Evolutionary conservation across 2,329 filamentous ascomycete species (phyloP).

Genomic region (Paecilomyces niveus): DNA sequence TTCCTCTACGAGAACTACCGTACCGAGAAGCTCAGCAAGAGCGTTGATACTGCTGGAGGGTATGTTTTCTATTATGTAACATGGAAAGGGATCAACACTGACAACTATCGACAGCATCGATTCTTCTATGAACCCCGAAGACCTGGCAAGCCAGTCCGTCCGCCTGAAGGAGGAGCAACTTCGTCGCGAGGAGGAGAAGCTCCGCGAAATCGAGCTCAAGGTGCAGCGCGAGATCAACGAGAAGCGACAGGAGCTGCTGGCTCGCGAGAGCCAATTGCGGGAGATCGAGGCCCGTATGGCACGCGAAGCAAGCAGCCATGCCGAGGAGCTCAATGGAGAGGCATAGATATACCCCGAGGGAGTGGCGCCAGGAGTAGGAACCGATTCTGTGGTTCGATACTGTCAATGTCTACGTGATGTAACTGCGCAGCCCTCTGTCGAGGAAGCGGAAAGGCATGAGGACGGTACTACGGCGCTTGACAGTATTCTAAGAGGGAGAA

Average conservation of each 20-base stretch:
- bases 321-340: constrained; percentile 28
- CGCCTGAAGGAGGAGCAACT: constrained; percentile 99
- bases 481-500: constrained; percentile 19
- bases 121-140: constrained; percentile 95
- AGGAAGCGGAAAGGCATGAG: constrained; percentile 3
- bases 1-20: constrained; percentile 99
- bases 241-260: constrained; percentile 96
- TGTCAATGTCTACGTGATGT: constrained; percentile 29
- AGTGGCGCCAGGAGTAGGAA: constrained; percentile 20
- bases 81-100: constrained; percentile 9
- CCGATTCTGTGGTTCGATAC: constrained; percentile 24
- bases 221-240: constrained; percentile 99
- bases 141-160: constrained; percentile 92
- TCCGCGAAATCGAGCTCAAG: constrained; percentile 98
- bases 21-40: constrained; percentile 99
- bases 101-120: constrained; percentile 46
- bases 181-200: constrained; percentile 98
- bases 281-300: constrained; percentile 98
- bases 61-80: constrained; percentile 48
- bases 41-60: constrained; percentile 83
- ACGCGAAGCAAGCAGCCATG: constrained; percentile 59
- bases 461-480: constrained; percentile 16
- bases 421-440: constrained; percentile 10
- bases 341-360: constrained; percentile 26
- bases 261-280: constrained; percentile 94